Evolutionary conservation across 331 rosid species (phyloP), one percentile per base, ranked within the genome.

Genomic region (Cydonia oblonga): DNA sequence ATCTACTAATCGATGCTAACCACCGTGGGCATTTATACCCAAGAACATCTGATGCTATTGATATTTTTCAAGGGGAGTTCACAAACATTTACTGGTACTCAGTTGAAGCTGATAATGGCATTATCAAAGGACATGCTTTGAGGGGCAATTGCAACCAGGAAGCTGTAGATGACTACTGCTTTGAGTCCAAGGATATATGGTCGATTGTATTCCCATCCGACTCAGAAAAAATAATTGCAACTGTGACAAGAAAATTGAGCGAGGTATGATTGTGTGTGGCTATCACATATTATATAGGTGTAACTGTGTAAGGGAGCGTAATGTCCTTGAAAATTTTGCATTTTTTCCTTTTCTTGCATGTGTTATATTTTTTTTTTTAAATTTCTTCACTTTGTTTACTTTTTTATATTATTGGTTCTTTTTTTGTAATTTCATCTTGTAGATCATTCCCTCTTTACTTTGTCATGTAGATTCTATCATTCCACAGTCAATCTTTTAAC

Each of bases 21-120:
- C 81, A 83, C 26, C 84, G 65, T 71, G 93, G 88, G 64, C 81
- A 89, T 86, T 74, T 95, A 62, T 90, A 91, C 86, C 99, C 99
- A 25, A 89, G 81, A 88, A 91, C 96, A 70, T 74, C 85, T 30
- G 99, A 95, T 76, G 96, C 97, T 73, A 66, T 86, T 79, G 74
- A 78, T 68, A 90, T 88, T 72, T 79, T 95, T 68, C 87, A 81
- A 79, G 86, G 58, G 1, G 97, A 90, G 76, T 87, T 84, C 84
- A 76, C 91, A 81, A 95, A 91, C 82, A 75, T 95, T 54, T 91
- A 95, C 83, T 95, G 97, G 99, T 90, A 89, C 82, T 87, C 99
- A 8, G 96, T 91, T 66, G 96, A 88, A 66, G 68, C 78, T 80
- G 85, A 87, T 80, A 83, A 81, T 80, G 93, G 96, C 79, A 79